These are phyloP conservation scores for Trypanosoma congolense DNA, from an alignment of 208 protist genomes.

Conservation along the genomic window DNA sequence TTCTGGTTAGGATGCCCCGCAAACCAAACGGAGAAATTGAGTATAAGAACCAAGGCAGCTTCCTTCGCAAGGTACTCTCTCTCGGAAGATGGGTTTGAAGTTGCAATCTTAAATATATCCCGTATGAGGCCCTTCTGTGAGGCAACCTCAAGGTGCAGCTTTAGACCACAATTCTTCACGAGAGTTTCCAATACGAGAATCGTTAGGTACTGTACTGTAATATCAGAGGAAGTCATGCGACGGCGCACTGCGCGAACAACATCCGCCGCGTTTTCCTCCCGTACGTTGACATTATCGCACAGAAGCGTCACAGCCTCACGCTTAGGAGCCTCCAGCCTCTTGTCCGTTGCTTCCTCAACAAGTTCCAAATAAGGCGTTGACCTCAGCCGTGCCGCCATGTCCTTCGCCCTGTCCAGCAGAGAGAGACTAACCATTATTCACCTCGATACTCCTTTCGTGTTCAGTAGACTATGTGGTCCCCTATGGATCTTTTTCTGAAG, in stretches of 20 bases:
- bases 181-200: constrained; percentile 62
- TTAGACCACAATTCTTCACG: constrained; percentile 51
- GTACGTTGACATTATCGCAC: constrained; percentile 58
- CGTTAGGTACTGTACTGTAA: constrained; percentile 67
- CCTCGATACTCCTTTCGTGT: constrained; percentile 3
- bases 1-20: constrained; percentile 54
- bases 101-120: constrained; percentile 69
- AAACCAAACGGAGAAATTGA: constrained; percentile 86
- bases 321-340: constrained; percentile 43
- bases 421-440: constrained; percentile 69
- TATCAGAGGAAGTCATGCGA: constrained; percentile 54
- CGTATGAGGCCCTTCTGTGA: constrained; percentile 73
- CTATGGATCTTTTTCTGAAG: not conserved
- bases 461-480: constrained; percentile 3
- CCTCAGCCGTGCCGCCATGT: constrained; percentile 62
- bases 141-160: constrained; percentile 64
- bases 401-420: constrained; percentile 67
- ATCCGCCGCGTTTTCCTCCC: constrained; percentile 45
- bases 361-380: constrained; percentile 74
- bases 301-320: constrained; percentile 70
- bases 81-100: constrained; percentile 33
- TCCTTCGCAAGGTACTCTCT: constrained; percentile 48
- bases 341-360: constrained; percentile 75
- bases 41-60: constrained; percentile 59
- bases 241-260: constrained; percentile 75